Evolutionary conservation across 257 asterid genomes (phyloP).

Genomic region (Avicennia marina): DNA sequence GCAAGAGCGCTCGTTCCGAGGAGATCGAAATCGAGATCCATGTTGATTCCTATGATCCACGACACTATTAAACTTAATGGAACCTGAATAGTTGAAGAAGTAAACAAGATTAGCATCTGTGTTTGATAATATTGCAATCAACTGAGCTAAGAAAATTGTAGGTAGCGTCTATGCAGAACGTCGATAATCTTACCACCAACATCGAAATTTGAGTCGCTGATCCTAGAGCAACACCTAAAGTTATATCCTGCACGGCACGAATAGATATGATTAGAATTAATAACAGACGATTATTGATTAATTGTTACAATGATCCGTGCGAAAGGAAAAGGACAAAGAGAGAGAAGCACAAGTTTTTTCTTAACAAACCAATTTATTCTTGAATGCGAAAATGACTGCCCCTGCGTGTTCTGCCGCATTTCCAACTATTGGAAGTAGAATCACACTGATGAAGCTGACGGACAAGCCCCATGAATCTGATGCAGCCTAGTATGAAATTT

Average conservation of each 20-base stretch:
- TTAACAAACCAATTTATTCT: conserved; percentile 73
- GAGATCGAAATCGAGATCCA: conserved; percentile 59
- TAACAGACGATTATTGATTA: too few species aligned
- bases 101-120: not conserved
- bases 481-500: conserved; percentile 37
- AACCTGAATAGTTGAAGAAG: conserved; percentile 31
- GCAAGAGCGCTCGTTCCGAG: conserved; percentile 68
- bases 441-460: conserved; percentile 76
- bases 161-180: too few species aligned
- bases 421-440: conserved; percentile 90
- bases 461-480: conserved; percentile 84
- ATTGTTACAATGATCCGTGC: too few species aligned
- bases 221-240: conserved; percentile 59
- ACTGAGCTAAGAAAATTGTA: not conserved
- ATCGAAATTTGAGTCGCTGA: conserved; percentile 65
- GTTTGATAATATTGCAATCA: not conserved
- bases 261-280: not conserved
- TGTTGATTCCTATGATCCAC: conserved; percentile 57
- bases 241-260: conserved; percentile 42
- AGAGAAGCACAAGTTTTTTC: too few species aligned
- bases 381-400: conserved; percentile 84
- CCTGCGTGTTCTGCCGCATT: conserved; percentile 99
- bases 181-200: conserved; percentile 61
- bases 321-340: too few species aligned
- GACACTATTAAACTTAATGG: conserved; percentile 54